phyloP scores from a whole-genome alignment of 1,139 yeast species.

The Eremothecium cymbalariae region DNA sequence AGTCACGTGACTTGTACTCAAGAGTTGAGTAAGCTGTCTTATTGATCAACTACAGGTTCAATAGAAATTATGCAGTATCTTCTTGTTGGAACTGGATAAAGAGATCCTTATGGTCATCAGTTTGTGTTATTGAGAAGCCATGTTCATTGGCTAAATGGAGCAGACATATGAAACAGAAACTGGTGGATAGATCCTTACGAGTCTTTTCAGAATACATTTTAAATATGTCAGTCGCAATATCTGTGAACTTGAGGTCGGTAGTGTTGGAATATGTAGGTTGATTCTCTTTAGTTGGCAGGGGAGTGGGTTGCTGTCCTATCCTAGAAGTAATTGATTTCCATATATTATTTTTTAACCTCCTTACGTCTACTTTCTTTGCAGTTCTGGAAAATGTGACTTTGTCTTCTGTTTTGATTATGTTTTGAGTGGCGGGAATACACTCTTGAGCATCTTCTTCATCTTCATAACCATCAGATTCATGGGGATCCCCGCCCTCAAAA shows the following conservation, averaged over 20 bases:
- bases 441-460: slow-evolving; percentile 14
- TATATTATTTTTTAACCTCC: slow-evolving; percentile 66
- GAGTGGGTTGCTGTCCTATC: slow-evolving; percentile 6
- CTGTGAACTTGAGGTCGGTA: slow-evolving; percentile 27
- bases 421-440: slow-evolving; percentile 10
- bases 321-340: slow-evolving; percentile 50
- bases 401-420: slow-evolving; percentile 35
- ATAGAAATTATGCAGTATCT: background rate
- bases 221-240: slow-evolving; percentile 43
- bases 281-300: background rate
- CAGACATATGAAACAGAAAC: slow-evolving; percentile 79
- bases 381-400: slow-evolving; percentile 63
- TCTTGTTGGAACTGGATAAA: slow-evolving; percentile 6
- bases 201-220: slow-evolving; percentile 45
- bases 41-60: too few species aligned
- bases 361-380: slow-evolving; percentile 81
- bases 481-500: slow-evolving; percentile 36
- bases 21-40: too few species aligned
- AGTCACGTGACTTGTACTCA: too few species aligned
- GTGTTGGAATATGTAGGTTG: background rate
- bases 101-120: slow-evolving; percentile 50
- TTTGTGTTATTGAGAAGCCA: slow-evolving; percentile 57
- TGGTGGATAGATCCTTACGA: slow-evolving; percentile 65
- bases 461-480: slow-evolving; percentile 16
- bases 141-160: slow-evolving; percentile 87